Conservation (phyloP, 2,329 filamentous ascomycete genomes). For the Sclerotinia minor region DNA sequence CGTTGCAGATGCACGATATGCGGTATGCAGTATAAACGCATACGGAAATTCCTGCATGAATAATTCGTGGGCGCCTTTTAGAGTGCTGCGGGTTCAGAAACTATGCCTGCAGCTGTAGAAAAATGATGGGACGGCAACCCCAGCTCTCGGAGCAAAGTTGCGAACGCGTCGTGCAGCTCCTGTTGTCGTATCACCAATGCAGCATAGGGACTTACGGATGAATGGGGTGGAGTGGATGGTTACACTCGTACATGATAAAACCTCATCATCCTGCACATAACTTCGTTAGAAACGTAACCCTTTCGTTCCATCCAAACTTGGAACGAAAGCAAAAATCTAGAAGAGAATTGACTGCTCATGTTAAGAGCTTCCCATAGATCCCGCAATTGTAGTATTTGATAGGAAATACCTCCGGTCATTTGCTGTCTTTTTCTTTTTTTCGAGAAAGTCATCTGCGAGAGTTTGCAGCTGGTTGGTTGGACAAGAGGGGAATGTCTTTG, state of each 20-base stretch:
- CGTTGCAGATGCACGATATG: slow-evolving; percentile 20
- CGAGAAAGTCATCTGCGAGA: slow-evolving; percentile 23
- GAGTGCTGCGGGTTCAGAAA: neutral
- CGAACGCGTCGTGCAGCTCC: slow-evolving; percentile 21
- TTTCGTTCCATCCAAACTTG: neutral
- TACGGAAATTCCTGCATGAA: slow-evolving; percentile 19
- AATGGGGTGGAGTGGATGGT: neutral
- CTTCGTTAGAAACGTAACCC: neutral
- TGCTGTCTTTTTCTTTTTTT: neutral
- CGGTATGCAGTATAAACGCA: slow-evolving; percentile 1
- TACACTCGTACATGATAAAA: neutral
- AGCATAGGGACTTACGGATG: neutral
- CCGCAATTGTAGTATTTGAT: slow-evolving; percentile 12
- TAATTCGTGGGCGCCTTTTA: slow-evolving; percentile 1
- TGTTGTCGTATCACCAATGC: slow-evolving; percentile 22
- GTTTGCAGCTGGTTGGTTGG: slow-evolving; percentile 6
- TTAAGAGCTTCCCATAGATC: neutral
- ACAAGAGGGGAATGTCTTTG: neutral
- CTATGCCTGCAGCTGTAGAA: slow-evolving; percentile 13
- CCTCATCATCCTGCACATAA: neutral
- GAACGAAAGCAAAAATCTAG: neutral
- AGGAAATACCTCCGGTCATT: slow-evolving; percentile 4
- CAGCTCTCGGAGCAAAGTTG: slow-evolving; percentile 24
- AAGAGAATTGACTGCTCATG: slow-evolving; percentile 15
- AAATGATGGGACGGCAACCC: slow-evolving; percentile 17